These are phyloP conservation scores for Halophytophthora polymorphica DNA, from an alignment of 352 stramenopile genomes.

Conservation along the genomic window DNA sequence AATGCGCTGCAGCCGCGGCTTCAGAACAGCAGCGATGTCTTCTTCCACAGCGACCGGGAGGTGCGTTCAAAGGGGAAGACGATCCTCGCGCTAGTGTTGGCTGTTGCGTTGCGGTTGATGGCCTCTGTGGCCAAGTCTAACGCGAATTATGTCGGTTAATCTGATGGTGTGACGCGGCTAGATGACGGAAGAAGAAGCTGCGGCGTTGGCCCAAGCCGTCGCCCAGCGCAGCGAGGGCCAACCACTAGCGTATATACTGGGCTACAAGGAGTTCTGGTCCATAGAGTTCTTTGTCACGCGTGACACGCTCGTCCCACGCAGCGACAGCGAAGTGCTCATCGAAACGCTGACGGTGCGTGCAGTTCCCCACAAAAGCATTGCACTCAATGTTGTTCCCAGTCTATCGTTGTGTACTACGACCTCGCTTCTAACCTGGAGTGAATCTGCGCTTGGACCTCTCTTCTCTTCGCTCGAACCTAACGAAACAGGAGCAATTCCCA, in stretches of 20 bases:
- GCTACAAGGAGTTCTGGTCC: constrained; percentile 77
- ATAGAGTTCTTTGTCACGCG: constrained; percentile 47
- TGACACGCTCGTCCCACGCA: constrained; percentile 77
- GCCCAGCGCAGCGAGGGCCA: constrained; percentile 37
- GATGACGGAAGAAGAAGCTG: constrained; percentile 34
- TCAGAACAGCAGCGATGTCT: constrained; percentile 43
- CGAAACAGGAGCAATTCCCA: constrained; percentile 37
- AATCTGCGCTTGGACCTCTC: background rate
- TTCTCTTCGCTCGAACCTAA: too few species aligned
- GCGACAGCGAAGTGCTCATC: constrained; percentile 78
- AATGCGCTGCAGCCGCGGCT: constrained; percentile 41
- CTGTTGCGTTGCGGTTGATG: background rate
- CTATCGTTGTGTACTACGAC: background rate
- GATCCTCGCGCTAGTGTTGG: too few species aligned
- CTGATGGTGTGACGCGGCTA: constrained; percentile 1
- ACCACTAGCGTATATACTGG: constrained; percentile 69
- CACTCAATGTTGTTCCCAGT: too few species aligned
- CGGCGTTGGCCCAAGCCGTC: constrained; percentile 17
- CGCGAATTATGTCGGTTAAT: background rate
- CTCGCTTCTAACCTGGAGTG: background rate
- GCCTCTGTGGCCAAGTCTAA: too few species aligned
- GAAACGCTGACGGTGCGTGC: constrained; percentile 57
- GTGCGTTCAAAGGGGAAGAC: constrained; percentile 6
- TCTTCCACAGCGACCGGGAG: constrained; percentile 49
- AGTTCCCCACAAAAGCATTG: too few species aligned